These are phyloP conservation scores for Pyricularia sp. DNA, from an alignment of 2,329 filamentous ascomycete genomes.

Conservation along the genomic window DNA sequence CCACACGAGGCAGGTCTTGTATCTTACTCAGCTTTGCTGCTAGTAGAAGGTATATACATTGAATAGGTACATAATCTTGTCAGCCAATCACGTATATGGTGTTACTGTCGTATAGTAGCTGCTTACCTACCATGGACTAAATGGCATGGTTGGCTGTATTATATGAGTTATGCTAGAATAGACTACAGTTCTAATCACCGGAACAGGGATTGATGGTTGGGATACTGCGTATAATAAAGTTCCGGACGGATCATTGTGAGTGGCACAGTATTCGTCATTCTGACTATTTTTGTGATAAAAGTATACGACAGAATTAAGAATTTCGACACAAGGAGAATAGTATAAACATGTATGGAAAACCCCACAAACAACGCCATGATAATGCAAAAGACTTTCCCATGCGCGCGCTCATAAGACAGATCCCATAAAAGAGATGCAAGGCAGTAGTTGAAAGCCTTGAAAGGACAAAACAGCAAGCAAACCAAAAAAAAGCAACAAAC, in stretches of 20 bases:
- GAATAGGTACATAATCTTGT: not conserved
- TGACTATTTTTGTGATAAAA: not conserved
- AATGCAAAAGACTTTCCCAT: not conserved
- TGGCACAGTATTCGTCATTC: not conserved
- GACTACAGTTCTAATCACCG: too few species aligned
- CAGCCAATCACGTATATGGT: not conserved
- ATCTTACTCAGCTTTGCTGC: not conserved
- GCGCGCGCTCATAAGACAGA: not conserved
- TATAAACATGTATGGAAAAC: not conserved
- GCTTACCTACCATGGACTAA: too few species aligned
- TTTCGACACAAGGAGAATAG: constrained; percentile 4
- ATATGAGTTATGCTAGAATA: too few species aligned
- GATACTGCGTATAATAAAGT: too few species aligned
- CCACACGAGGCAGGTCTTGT: not conserved
- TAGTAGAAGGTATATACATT: not conserved
- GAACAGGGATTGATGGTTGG: too few species aligned
- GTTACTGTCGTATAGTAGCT: not conserved
- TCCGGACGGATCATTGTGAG: too few species aligned
- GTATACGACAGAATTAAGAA: not conserved
- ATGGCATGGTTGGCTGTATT: too few species aligned
- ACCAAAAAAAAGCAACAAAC: not conserved
- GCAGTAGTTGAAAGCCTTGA: not conserved
- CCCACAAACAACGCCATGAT: not conserved
- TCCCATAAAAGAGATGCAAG: not conserved
- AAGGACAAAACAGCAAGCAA: not conserved